phyloP scores from a whole-genome alignment of 2,329 filamentous ascomycete species.

The Microdochium paspali region DNA sequence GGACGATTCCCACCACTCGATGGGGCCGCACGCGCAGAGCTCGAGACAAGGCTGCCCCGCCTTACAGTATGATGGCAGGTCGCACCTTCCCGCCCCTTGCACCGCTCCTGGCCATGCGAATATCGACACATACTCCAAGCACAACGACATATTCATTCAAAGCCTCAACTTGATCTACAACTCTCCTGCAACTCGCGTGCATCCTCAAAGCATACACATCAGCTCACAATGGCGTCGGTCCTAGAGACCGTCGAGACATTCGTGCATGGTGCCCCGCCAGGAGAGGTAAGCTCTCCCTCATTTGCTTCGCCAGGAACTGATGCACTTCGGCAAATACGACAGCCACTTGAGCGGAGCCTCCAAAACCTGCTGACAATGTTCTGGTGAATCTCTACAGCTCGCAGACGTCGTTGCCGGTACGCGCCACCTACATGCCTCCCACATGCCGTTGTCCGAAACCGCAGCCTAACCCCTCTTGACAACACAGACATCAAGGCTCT shows the following conservation, averaged over 20 bases:
- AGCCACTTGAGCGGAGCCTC: not conserved
- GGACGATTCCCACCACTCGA: too few relatives aligned
- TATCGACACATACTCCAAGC: not conserved
- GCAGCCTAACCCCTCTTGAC: not conserved
- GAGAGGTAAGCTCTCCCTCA: constrained; percentile 60
- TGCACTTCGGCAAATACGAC: not conserved
- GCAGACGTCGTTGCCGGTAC: constrained; percentile 81
- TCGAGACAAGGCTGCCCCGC: not conserved
- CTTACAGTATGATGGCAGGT: not conserved
- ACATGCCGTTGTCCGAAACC: not conserved
- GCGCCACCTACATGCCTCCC: constrained; percentile 4
- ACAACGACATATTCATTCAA: too few relatives aligned
- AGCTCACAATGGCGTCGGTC: constrained; percentile 24
- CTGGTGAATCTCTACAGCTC: constrained; percentile 44
- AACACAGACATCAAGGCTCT: constrained; percentile 78
- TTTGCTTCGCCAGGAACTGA: not conserved
- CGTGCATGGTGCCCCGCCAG: constrained; percentile 86
- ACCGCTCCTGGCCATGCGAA: not conserved
- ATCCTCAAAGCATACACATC: too few relatives aligned
- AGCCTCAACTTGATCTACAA: too few relatives aligned
- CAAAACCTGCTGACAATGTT: not conserved
- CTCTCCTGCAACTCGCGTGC: too few relatives aligned
- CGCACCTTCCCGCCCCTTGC: not conserved
- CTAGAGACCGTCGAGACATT: constrained; percentile 69
- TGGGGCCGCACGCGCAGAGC: not conserved